Evolutionary conservation across 257 asterid species (phyloP).

Genomic region (Fraxinus pennsylvanica): DNA sequence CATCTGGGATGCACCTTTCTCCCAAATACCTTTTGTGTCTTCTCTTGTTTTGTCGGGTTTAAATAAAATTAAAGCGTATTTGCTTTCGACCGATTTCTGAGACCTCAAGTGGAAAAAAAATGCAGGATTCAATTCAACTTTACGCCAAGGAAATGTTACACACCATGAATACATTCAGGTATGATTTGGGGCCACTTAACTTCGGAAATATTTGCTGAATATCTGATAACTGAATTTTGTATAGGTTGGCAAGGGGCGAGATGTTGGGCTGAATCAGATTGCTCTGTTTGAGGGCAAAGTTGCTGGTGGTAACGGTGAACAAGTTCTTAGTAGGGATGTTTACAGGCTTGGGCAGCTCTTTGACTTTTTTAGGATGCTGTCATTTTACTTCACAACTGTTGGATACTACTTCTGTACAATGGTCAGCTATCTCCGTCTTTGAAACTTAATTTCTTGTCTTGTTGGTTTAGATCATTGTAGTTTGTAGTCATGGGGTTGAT

Average conservation of each 20-base stretch:
- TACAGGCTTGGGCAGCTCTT: constrained; percentile 98
- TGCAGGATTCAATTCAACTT: constrained; percentile 95
- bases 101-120: constrained; percentile 22
- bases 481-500: constrained; percentile 1
- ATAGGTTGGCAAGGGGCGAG: constrained; percentile 98
- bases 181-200: constrained; percentile 21
- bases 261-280: constrained; percentile 97
- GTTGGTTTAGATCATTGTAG: constrained; percentile 6
- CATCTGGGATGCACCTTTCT: neutral
- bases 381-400: constrained; percentile 96
- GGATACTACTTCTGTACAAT: constrained; percentile 96
- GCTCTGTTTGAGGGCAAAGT: constrained; percentile 99
- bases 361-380: constrained; percentile 95
- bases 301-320: constrained; percentile 99
- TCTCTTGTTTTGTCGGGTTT: constrained; percentile 3
- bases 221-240: constrained; percentile 30
- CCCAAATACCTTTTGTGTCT: constrained; percentile 1
- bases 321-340: constrained; percentile 94
- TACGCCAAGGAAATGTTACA: constrained; percentile 96
- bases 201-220: constrained; percentile 14
- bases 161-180: constrained; percentile 99
- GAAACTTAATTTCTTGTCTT: constrained; percentile 21
- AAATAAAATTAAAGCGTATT: constrained; percentile 1
- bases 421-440: constrained; percentile 51
- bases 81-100: constrained; percentile 11